Conservation (phyloP, 2,329 filamentous ascomycete species). For the Aspergillus intermedius region DNA sequence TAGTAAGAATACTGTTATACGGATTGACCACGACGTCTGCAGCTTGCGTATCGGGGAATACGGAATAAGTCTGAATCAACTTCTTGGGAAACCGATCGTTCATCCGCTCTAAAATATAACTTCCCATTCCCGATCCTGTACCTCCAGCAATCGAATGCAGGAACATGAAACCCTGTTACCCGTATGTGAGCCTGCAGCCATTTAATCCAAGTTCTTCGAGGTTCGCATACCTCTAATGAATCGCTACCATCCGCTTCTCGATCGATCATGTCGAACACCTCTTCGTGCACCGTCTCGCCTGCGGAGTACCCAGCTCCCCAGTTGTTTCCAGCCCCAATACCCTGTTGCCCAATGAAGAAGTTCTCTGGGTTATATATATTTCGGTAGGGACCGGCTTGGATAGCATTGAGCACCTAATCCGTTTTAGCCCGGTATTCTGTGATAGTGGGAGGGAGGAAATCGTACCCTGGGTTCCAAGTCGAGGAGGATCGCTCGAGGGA, state of each 20-base stretch:
- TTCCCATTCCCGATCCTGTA: constrained; percentile 91
- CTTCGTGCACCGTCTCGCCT: constrained; percentile 85
- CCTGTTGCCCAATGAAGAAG: constrained; percentile 93
- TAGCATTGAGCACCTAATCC: constrained; percentile 71
- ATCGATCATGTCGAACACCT: constrained; percentile 99
- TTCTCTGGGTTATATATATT: constrained; percentile 99
- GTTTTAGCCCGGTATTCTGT: neutral
- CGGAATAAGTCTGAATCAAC: constrained; percentile 97
- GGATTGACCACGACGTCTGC: constrained; percentile 94
- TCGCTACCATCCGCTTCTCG: constrained; percentile 97
- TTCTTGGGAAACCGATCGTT: constrained; percentile 99
- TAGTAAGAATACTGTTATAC: constrained; percentile 91
- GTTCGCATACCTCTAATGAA: constrained; percentile 66
- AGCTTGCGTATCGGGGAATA: constrained; percentile 90
- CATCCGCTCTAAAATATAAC: constrained; percentile 86
- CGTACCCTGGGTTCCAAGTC: constrained; percentile 84
- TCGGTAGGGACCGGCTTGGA: constrained; percentile 88
- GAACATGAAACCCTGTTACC: constrained; percentile 81
- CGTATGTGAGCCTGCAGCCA: constrained; percentile 2
- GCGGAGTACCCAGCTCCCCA: constrained; percentile 96
- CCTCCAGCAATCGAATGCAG: constrained; percentile 96
- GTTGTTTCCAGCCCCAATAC: constrained; percentile 91
- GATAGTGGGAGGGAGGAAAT: neutral
- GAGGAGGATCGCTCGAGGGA: constrained; percentile 88
- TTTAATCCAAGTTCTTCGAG: neutral